Evolutionary conservation across 176 grass and related monocot genomes (phyloP).

Genomic region (Aegilops longissima): DNA sequence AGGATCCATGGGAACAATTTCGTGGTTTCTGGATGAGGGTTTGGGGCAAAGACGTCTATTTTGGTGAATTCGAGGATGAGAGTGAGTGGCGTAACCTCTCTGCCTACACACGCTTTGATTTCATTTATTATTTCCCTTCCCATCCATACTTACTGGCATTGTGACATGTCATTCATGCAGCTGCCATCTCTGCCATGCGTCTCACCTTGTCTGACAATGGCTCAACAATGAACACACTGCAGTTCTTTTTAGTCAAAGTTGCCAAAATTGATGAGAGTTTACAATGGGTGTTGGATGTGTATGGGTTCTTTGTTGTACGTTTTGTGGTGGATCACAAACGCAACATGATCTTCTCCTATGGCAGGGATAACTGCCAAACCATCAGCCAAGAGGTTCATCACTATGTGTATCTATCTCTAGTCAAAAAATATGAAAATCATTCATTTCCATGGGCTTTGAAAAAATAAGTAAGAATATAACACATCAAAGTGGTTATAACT

Average conservation of each 20-base stretch:
- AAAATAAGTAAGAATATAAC: background rate
- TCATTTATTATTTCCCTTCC: background rate
- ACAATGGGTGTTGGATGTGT: background rate
- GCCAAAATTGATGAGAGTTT: background rate
- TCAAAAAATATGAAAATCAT: background rate
- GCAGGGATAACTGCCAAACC: background rate
- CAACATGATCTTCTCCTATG: background rate
- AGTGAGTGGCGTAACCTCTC: background rate
- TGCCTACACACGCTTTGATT: background rate
- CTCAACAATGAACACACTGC: background rate
- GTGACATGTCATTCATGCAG: background rate
- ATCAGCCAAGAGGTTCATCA: background rate
- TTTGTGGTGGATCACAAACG: background rate
- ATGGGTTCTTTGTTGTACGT: background rate
- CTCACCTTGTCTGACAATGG: background rate
- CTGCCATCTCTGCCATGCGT: background rate
- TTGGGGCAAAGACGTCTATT: background rate
- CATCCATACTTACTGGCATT: background rate
- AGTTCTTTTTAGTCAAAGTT: constrained; percentile 1
- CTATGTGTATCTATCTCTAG: background rate
- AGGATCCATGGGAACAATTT: background rate
- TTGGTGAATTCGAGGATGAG: background rate
- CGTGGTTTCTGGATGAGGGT: background rate
- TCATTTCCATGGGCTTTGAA: background rate
- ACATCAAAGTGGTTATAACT: too few relatives aligned